These are phyloP conservation scores for Trifolium fragiferum DNA, from an alignment of 306 rosid genomes.

Conservation along the genomic window DNA sequence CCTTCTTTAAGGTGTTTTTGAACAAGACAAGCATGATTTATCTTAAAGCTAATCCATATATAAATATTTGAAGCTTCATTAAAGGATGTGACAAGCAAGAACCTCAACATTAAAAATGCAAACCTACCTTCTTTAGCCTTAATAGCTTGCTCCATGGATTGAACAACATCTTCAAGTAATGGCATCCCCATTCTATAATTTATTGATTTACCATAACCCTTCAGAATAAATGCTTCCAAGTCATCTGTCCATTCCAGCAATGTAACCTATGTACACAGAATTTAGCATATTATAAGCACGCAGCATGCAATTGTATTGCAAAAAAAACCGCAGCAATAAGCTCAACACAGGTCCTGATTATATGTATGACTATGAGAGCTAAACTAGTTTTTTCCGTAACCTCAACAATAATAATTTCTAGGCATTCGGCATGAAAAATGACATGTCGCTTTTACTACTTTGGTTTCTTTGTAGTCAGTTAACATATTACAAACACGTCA, in stretches of 20 bases:
- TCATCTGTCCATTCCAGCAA: constrained; percentile 95
- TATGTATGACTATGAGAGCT: not conserved
- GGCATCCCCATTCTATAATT: constrained; percentile 89
- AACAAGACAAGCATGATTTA: constrained; percentile 15
- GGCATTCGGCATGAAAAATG: constrained; percentile 2
- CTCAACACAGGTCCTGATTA: not conserved
- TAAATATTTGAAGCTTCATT: constrained; percentile 25
- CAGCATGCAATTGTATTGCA: not conserved
- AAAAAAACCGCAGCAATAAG: constrained; percentile 4
- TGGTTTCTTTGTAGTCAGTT: constrained; percentile 16
- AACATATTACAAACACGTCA: constrained; percentile 4
- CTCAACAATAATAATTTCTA: constrained; percentile 12
- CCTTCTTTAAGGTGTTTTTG: constrained; percentile 1
- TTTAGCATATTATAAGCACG: constrained; percentile 38
- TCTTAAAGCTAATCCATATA: constrained; percentile 19
- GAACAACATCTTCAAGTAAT: constrained; percentile 75
- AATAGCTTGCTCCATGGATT: constrained; percentile 80
- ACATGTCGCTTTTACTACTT: constrained; percentile 2
- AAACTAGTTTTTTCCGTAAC: not conserved
- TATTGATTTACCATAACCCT: constrained; percentile 87
- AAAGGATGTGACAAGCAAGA: constrained; percentile 20
- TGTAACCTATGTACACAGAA: constrained; percentile 51
- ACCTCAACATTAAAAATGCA: constrained; percentile 6
- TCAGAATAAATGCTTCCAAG: constrained; percentile 72
- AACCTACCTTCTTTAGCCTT: constrained; percentile 71